phyloP scores from a whole-genome alignment of 495 filamentous ascomycete species.

The Talaromyces thailandensis region DNA sequence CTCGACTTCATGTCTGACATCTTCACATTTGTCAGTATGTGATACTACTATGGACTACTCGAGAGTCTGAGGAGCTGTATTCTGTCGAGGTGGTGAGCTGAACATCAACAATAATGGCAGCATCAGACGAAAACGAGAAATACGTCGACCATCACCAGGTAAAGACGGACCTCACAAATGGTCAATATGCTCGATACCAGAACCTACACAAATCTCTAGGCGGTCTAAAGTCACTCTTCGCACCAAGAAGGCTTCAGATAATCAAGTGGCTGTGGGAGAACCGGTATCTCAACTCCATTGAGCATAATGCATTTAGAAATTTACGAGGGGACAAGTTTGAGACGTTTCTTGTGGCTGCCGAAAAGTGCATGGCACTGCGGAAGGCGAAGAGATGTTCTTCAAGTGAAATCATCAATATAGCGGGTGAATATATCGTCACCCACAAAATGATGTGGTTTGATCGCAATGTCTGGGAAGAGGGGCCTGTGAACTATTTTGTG shows the following conservation, averaged over 20 bases:
- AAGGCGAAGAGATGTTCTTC: not conserved
- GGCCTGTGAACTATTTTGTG: not conserved
- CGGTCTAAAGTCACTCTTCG: not conserved
- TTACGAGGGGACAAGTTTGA: not conserved
- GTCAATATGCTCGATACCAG: not conserved
- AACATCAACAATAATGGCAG: not conserved
- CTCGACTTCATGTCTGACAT: not conserved
- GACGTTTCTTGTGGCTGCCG: not conserved
- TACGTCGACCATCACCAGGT: not conserved
- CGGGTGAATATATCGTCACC: not conserved
- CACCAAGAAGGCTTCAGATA: not conserved
- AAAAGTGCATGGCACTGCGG: not conserved
- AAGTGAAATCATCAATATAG: not conserved
- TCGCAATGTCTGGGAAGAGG: not conserved
- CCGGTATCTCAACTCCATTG: not conserved
- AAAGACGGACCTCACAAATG: not conserved
- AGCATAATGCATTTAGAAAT: not conserved
- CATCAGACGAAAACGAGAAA: slow-evolving; percentile 1
- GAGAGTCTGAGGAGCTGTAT: not conserved
- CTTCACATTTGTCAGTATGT: not conserved
- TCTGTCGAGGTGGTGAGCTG: not conserved
- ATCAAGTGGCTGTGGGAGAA: not conserved
- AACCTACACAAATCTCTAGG: not conserved
- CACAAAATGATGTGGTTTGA: not conserved
- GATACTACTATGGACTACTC: not conserved